These are phyloP conservation scores for Rhizophagus prolifer DNA, from an alignment of 192 early-diverging fungal genomes.

Conservation along the genomic window DNA sequence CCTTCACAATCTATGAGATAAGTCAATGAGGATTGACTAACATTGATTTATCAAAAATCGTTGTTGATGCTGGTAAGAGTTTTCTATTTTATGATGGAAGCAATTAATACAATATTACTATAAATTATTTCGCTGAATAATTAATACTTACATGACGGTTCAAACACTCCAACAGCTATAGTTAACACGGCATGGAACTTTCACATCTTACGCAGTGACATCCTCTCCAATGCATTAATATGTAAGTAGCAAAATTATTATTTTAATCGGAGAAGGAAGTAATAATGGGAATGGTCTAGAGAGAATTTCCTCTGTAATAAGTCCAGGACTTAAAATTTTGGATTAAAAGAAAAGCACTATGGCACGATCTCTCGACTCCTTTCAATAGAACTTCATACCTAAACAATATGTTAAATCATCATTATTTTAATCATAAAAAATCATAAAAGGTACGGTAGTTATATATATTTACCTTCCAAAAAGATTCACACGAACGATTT, in stretches of 20 bases:
- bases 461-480: conserved; percentile 1
- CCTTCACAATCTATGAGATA: too few species aligned
- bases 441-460: too few species aligned
- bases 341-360: background rate
- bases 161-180: background rate
- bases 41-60: too few species aligned
- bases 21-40: too few species aligned
- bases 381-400: background rate
- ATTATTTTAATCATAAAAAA: too few species aligned
- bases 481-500: background rate
- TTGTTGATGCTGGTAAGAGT: too few species aligned
- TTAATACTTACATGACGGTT: background rate
- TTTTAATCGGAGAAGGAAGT: background rate
- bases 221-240: background rate
- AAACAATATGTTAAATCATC: background rate
- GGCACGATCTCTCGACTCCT: background rate
- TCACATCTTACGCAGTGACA: background rate
- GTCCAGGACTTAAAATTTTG: background rate
- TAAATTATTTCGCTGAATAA: background rate
- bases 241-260: background rate
- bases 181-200: background rate
- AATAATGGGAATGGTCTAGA: background rate
- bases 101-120: too few species aligned
- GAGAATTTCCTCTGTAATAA: background rate
- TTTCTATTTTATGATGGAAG: too few species aligned